These are phyloP conservation scores for Tuber aestivum DNA, from an alignment of 495 filamentous ascomycete genomes.

Conservation along the genomic window DNA sequence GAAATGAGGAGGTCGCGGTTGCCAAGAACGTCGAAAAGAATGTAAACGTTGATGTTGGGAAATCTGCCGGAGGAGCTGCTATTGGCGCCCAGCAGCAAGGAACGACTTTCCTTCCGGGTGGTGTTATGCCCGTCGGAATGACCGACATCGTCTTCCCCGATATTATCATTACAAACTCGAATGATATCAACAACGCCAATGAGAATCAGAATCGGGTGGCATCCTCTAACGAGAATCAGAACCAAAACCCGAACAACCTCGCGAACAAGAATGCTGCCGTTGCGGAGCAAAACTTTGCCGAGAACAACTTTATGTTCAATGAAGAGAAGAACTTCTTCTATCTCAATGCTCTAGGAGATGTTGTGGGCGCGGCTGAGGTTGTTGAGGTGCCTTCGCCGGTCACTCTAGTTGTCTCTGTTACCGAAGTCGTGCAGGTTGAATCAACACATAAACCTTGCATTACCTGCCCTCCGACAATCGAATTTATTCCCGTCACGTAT, in stretches of 20 bases:
- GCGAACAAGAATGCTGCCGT: slow-evolving; percentile 39
- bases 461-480: slow-evolving; percentile 32
- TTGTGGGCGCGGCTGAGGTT: slow-evolving; percentile 4
- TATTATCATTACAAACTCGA: slow-evolving; percentile 42
- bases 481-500: slow-evolving; percentile 15
- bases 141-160: slow-evolving; percentile 43
- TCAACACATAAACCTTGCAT: slow-evolving; percentile 19
- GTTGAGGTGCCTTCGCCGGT: slow-evolving; percentile 15
- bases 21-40: slow-evolving; percentile 38
- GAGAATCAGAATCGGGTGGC: slow-evolving; percentile 41
- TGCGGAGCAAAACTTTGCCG: slow-evolving; percentile 33
- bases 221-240: slow-evolving; percentile 40
- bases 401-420: slow-evolving; percentile 9
- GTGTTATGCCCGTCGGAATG: slow-evolving; percentile 41
- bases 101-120: slow-evolving; percentile 39
- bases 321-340: slow-evolving; percentile 42
- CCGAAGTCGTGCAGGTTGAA: slow-evolving; percentile 12
- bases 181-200: slow-evolving; percentile 44
- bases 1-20: slow-evolving; percentile 40
- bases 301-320: slow-evolving; percentile 36
- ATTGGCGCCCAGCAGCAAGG: slow-evolving; percentile 29
- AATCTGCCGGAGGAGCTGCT: slow-evolving; percentile 19
- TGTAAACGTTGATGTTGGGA: slow-evolving; percentile 43
- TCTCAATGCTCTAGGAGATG: slow-evolving; percentile 29
- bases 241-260: slow-evolving; percentile 39